Percentiles rank a stretch among this genome's conserved stretches.
These are phyloP conservation scores for Lasiodiplodia sp. DNA, from an alignment of 2,329 filamentous ascomycete species.

Conservation along the genomic window DNA sequence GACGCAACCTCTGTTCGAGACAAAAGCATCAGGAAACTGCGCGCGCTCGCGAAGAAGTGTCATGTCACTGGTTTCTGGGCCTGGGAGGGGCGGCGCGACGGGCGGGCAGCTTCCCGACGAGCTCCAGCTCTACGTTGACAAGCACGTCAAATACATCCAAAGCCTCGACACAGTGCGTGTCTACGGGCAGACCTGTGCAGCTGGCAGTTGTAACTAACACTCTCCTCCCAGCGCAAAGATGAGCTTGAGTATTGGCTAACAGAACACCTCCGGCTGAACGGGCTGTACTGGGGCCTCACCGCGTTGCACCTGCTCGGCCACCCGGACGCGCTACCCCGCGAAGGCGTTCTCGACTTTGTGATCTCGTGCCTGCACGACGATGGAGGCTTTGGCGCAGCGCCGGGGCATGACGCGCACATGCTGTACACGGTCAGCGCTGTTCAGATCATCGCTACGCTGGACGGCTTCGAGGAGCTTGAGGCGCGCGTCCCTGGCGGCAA, in stretches of 20 bases:
- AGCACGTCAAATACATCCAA: slow-evolving; percentile 92
- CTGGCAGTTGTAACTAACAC: slow-evolving; percentile 30
- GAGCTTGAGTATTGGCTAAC: slow-evolving; percentile 98
- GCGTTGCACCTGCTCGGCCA: slow-evolving; percentile 84
- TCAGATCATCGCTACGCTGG: slow-evolving; percentile 86
- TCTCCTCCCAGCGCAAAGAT: slow-evolving; percentile 73
- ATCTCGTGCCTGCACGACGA: slow-evolving; percentile 88
- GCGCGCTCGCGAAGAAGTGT: neutral
- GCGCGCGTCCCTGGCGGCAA: slow-evolving; percentile 70
- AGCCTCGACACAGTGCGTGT: slow-evolving; percentile 80
- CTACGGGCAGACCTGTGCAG: slow-evolving; percentile 25
- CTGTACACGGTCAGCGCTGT: slow-evolving; percentile 94
- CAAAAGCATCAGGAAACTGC: neutral
- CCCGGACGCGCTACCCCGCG: slow-evolving; percentile 80
- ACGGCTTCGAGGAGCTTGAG: slow-evolving; percentile 86
- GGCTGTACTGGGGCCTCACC: slow-evolving; percentile 94
- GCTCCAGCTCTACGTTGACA: slow-evolving; percentile 62
- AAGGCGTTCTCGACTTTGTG: slow-evolving; percentile 89
- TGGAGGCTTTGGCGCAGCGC: slow-evolving; percentile 93
- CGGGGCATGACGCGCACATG: slow-evolving; percentile 94
- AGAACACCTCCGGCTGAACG: slow-evolving; percentile 93
- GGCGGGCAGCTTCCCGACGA: slow-evolving; percentile 51
- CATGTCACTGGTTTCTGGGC: slow-evolving; percentile 69
- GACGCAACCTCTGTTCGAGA: slow-evolving; percentile 2
- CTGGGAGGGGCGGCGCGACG: slow-evolving; percentile 59